Conservation (phyloP, 352 stramenopile species). For the Phytopythium boreale region DNA sequence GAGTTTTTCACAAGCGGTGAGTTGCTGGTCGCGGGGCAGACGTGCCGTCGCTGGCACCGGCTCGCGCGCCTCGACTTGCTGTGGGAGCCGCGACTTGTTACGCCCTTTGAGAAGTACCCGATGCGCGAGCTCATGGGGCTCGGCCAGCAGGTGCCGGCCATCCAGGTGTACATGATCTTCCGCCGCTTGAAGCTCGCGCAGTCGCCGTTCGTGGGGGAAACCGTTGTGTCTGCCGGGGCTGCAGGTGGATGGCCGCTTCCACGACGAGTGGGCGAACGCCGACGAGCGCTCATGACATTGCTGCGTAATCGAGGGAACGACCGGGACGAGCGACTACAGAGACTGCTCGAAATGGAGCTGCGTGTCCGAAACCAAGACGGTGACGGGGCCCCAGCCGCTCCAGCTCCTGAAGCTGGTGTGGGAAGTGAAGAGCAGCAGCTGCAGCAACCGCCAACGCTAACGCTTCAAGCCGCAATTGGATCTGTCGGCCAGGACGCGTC, state of each 20-base stretch:
- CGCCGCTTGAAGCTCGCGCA: conserved; percentile 38
- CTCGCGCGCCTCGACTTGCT: conserved; percentile 54
- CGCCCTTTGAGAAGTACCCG: conserved; percentile 57
- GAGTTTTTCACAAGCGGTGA: conserved; percentile 45
- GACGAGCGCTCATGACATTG: conserved; percentile 2
- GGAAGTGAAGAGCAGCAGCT: not conserved
- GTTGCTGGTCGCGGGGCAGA: conserved; percentile 38
- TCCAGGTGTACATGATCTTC: conserved; percentile 78
- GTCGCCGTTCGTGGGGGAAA: conserved; percentile 10
- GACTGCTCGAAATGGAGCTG: conserved; percentile 9
- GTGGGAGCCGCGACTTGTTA: conserved; percentile 67
- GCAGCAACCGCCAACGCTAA: not conserved
- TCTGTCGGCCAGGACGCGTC: not conserved
- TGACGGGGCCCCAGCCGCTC: not conserved
- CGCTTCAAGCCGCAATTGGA: not conserved
- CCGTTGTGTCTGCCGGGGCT: not conserved
- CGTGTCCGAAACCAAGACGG: not conserved
- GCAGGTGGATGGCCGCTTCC: not conserved
- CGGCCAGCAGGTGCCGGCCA: conserved; percentile 41
- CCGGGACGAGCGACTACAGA: conserved; percentile 5
- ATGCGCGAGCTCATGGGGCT: conserved; percentile 55
- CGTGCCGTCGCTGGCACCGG: conserved; percentile 56
- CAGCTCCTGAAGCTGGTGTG: not conserved
- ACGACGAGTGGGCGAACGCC: not conserved
- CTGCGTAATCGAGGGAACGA: conserved; percentile 3